Evolutionary conservation across 1,284 basidiomycete genomes (phyloP).

Genomic region (Malassezia pachydermatis): DNA sequence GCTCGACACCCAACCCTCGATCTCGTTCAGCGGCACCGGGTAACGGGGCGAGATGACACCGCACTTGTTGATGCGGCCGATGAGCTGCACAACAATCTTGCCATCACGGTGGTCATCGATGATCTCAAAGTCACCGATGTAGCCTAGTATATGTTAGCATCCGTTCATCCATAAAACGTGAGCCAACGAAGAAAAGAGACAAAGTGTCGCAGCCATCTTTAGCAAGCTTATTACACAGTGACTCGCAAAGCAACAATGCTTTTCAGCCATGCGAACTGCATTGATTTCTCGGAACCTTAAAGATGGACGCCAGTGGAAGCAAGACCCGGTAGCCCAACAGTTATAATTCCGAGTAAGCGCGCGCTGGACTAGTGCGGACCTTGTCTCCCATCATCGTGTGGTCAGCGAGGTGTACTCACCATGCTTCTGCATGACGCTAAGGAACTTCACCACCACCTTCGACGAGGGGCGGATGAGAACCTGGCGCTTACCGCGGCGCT

Average conservation of each 20-base stretch:
- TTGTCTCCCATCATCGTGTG: background rate
- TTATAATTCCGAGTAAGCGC: conserved; percentile 41
- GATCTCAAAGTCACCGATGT: conserved; percentile 98
- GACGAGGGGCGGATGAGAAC: conserved; percentile 47
- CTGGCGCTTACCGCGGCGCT: conserved; percentile 48
- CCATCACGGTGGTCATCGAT: conserved; percentile 98
- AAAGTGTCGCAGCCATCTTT: conserved; percentile 22
- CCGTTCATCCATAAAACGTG: background rate
- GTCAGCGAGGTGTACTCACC: conserved; percentile 33
- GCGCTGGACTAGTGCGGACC: background rate
- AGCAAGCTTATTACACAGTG: conserved; percentile 7
- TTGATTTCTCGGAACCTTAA: conserved; percentile 47
- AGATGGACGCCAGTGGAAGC: conserved; percentile 38
- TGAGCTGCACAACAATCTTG: conserved; percentile 97
- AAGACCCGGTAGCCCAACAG: conserved; percentile 41
- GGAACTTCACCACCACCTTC: conserved; percentile 49
- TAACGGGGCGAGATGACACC: conserved; percentile 98
- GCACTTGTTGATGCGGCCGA: conserved; percentile 91
- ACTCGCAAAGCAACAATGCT: background rate
- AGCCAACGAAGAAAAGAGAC: background rate
- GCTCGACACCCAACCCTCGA: conserved; percentile 64
- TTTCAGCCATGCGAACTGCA: conserved; percentile 2
- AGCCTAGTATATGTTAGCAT: conserved; percentile 57
- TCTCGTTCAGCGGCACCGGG: conserved; percentile 86
- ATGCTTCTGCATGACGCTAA: conserved; percentile 48